Conservation (phyloP, 768 basidiomycete species). For the Mycena maculata region DNA sequence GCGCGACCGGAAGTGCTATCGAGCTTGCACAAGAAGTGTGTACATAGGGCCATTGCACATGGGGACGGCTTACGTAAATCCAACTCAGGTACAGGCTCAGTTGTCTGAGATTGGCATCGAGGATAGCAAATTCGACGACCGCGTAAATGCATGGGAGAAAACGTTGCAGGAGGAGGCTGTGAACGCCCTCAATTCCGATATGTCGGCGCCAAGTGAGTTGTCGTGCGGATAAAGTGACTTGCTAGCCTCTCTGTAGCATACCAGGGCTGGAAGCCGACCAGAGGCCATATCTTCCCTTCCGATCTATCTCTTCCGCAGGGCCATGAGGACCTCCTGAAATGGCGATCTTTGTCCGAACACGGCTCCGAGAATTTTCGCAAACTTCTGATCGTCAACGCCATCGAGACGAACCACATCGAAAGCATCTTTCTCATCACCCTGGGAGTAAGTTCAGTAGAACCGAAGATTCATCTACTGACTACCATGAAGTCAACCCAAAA, state of each 20-base stretch:
- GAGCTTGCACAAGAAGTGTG: slow-evolving; percentile 24
- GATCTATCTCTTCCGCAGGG: slow-evolving; percentile 37
- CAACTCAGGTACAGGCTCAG: slow-evolving; percentile 14
- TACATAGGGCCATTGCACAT: not conserved
- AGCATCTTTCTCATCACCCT: slow-evolving; percentile 38
- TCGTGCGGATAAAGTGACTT: not conserved
- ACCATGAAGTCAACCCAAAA: slow-evolving; percentile 37
- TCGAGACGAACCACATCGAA: slow-evolving; percentile 46
- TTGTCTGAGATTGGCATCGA: slow-evolving; percentile 18
- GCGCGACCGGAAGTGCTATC: slow-evolving; percentile 18
- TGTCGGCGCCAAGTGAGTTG: slow-evolving; percentile 7
- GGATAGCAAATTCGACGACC: slow-evolving; percentile 2
- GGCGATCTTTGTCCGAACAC: slow-evolving; percentile 31
- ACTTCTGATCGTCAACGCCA: slow-evolving; percentile 40
- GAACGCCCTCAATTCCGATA: not conserved
- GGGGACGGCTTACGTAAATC: not conserved
- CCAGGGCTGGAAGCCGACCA: slow-evolving; percentile 39
- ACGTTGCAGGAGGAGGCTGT: slow-evolving; percentile 13
- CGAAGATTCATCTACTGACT: not conserved
- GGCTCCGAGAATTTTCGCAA: slow-evolving; percentile 29
- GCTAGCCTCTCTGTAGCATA: slow-evolving; percentile 28
- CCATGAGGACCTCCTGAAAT: slow-evolving; percentile 35
- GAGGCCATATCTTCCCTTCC: slow-evolving; percentile 38
- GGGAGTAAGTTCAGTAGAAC: slow-evolving; percentile 30
- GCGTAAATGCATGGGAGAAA: not conserved